phyloP scores from a whole-genome alignment of 148 eudicot species.

The Chenopodium album region DNA sequence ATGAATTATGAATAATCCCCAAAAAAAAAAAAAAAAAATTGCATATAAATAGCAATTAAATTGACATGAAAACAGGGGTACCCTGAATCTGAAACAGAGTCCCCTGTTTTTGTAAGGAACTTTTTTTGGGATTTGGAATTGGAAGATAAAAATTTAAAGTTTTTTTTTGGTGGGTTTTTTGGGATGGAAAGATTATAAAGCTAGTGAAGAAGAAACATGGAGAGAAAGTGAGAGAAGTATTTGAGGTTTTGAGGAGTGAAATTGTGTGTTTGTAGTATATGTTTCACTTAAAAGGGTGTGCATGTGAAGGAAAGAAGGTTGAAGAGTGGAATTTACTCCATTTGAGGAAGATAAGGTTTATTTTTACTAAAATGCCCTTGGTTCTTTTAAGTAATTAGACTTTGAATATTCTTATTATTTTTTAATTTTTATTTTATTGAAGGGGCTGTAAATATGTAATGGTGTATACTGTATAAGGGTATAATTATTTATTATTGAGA shows the following conservation, averaged over 20 bases:
- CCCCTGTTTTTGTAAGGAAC: constrained; percentile 2
- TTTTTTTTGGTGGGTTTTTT: constrained; percentile 29
- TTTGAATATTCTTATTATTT: too few species aligned
- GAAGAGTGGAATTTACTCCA: constrained; percentile 36
- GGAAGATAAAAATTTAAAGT: constrained; percentile 12
- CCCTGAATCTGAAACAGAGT: constrained; percentile 20
- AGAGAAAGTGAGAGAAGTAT: neutral
- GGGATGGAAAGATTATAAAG: constrained; percentile 30
- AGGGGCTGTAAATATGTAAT: too few species aligned
- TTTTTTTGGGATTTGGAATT: constrained; percentile 19
- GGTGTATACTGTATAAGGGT: neutral
- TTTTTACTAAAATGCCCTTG: constrained; percentile 22
- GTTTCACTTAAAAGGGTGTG: constrained; percentile 27
- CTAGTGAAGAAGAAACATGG: constrained; percentile 27
- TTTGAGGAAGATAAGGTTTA: constrained; percentile 15
- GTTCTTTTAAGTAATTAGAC: neutral
- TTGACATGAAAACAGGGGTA: constrained; percentile 9
- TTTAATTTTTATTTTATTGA: too few species aligned
- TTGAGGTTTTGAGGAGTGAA: too few species aligned
- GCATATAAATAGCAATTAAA: neutral
- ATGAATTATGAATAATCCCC: neutral
- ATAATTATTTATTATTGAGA: constrained; percentile 1
- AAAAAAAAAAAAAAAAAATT: neutral
- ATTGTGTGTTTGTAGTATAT: constrained; percentile 14
- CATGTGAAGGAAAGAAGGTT: constrained; percentile 42